phyloP scores from a whole-genome alignment of 805 yeast species.

The Pichia thaimueangensis region DNA sequence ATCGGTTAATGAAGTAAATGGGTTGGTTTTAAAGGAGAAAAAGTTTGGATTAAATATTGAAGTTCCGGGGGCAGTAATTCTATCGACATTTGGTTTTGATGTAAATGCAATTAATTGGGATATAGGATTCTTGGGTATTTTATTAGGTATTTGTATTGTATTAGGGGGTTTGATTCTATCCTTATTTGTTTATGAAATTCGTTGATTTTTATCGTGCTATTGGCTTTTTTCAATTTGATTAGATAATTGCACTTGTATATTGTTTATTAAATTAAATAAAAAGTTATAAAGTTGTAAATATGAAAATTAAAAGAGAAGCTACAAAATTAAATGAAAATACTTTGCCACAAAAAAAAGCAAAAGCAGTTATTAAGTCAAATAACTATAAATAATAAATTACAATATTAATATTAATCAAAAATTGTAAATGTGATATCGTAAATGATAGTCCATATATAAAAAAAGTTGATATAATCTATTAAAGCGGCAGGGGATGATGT shows the following conservation, averaged over 20 bases:
- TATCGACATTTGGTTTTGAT: conserved; percentile 91
- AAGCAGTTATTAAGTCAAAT: too few species aligned
- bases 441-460: too few species aligned
- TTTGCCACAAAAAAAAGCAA: too few species aligned
- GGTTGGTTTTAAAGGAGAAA: conserved; percentile 73
- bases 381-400: too few species aligned
- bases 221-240: too few species aligned
- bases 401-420: too few species aligned
- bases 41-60: conserved; percentile 92
- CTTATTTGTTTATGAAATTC: conserved; percentile 65
- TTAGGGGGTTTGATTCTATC: conserved; percentile 74
- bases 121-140: conserved; percentile 48
- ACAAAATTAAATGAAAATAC: too few species aligned
- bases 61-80: conserved; percentile 95
- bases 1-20: conserved; percentile 86
- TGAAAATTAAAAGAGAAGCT: not conserved
- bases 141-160: conserved; percentile 52
- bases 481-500: too few species aligned
- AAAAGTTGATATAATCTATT: too few species aligned
- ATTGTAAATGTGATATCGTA: too few species aligned
- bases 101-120: conserved; percentile 72
- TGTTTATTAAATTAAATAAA: not conserved
- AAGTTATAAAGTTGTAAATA: not conserved
- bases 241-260: too few species aligned
- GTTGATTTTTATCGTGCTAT: conserved; percentile 33